Evolutionary conservation across 352 stramenopile genomes (phyloP).

Genomic region (Phytophthora foliorum): DNA sequence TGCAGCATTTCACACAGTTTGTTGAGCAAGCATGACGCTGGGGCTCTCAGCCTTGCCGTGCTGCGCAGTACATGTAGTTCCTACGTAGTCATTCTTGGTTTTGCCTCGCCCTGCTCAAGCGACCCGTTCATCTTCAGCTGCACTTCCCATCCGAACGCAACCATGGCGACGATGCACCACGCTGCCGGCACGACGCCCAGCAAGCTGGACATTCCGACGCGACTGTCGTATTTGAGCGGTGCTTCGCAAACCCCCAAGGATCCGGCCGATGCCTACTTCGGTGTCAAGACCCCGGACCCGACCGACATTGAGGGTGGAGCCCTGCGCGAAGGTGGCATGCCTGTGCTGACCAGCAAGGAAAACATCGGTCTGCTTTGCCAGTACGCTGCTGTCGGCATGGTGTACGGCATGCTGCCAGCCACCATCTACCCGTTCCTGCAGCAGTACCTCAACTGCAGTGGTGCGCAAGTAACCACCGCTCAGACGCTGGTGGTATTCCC

Average conservation of each 20-base stretch:
- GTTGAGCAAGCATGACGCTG: slow-evolving; percentile 23
- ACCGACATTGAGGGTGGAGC: slow-evolving; percentile 51
- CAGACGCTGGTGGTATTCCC: slow-evolving; percentile 35
- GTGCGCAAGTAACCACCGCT: slow-evolving; percentile 36
- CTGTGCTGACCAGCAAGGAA: slow-evolving; percentile 49
- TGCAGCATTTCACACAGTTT: slow-evolving; percentile 5
- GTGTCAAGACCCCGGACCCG: slow-evolving; percentile 36
- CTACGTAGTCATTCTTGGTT: slow-evolving; percentile 33
- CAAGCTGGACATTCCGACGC: slow-evolving; percentile 42
- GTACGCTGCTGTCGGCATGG: slow-evolving; percentile 60
- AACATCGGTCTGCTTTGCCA: slow-evolving; percentile 57
- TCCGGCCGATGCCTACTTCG: slow-evolving; percentile 29
- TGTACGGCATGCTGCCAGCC: slow-evolving; percentile 55
- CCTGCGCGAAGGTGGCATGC: slow-evolving; percentile 43
- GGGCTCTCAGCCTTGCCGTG: slow-evolving; percentile 1
- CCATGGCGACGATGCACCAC: slow-evolving; percentile 35
- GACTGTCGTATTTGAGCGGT: slow-evolving; percentile 54
- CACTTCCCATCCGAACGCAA: slow-evolving; percentile 3
- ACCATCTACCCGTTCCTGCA: slow-evolving; percentile 47
- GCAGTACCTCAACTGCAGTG: slow-evolving; percentile 42
- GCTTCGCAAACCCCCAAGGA: slow-evolving; percentile 30
- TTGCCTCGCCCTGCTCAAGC: slow-evolving; percentile 29
- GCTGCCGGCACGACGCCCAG: slow-evolving; percentile 29
- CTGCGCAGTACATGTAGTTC: neutral
- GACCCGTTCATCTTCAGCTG: neutral